Evolutionary conservation across 2,329 filamentous ascomycete genomes (phyloP), one percentile per base, ranked within the genome.

Genomic region (Calonectria pauciramosa): DNA sequence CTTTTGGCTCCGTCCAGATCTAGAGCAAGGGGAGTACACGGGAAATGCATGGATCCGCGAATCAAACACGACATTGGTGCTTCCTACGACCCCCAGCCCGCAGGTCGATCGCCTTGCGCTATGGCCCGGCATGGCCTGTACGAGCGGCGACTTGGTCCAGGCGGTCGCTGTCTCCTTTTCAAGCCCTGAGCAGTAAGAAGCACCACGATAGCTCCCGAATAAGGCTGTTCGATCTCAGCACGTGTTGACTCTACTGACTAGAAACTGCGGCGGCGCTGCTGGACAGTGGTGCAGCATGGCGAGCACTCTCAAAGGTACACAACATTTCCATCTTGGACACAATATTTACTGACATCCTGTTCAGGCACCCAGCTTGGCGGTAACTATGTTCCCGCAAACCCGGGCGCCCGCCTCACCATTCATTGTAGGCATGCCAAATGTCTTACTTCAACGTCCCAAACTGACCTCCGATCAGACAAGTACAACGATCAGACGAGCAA

Each of bases 71-170:
- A 63, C 56, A 26, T 8, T 63, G n/a, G 56, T 63, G 23, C 56
- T 63, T 18, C 56, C 56, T 1, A 34, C 41, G 14, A 28, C 23
- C 7, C 56, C 56, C 3, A 63, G 34, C 34, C 56, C 56, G 11
- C 56, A 63, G 34, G 56, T 63, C 5, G 56, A 63, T 8, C 56
- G 56, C 3, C 56, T 63, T 20, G 56, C 56, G 14, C 7, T 63
- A 34, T 63, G 56, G 56, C 56, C 56, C 26, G 56, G 56, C n/a
- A 63, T 63, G 56, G 56, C 56, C 13, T 63, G 56, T 16, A 63
- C 56, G 2, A 63, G 36, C 32, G 34, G 34, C 13, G 56, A 63
- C 10, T 41, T 63, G 56, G 56, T 63, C 3, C 56, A 63, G 34
- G 56, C 56, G 18, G 56, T 63, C 11, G 32, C 36, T 4, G 56